These are phyloP conservation scores for Kewa caespitosa DNA, from an alignment of 179 eudicot genomes.

Conservation along the genomic window DNA sequence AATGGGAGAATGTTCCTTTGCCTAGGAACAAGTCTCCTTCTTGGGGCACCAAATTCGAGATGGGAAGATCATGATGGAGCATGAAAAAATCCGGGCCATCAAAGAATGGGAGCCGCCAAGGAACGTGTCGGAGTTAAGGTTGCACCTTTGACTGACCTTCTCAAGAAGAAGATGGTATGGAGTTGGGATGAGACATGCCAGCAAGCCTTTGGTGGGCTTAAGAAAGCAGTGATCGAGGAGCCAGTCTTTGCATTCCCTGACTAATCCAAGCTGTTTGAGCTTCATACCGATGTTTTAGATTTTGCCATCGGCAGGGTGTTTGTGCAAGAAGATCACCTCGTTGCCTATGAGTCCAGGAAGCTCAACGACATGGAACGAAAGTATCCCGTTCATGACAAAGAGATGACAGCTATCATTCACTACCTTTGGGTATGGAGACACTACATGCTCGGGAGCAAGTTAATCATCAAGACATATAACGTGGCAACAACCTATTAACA, in stretches of 20 bases:
- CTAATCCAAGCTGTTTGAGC: no score
- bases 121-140: neutral
- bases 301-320: no score
- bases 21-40: constrained; percentile 3
- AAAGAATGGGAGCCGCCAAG: neutral
- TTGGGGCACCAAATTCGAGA: neutral
- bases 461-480: neutral
- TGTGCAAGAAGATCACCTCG: no score
- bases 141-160: constrained; percentile 22
- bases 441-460: neutral
- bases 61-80: neutral
- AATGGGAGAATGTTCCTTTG: neutral
- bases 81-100: neutral
- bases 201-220: neutral
- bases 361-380: no score
- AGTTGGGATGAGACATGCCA: neutral
- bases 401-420: neutral
- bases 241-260: neutral
- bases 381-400: no score
- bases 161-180: neutral
- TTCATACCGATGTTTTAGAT: no score
- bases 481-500: neutral
- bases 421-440: neutral
- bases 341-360: no score
- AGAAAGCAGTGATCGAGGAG: neutral